These are phyloP conservation scores for Cicer bijugum DNA, from an alignment of 306 rosid genomes.

Conservation along the genomic window DNA sequence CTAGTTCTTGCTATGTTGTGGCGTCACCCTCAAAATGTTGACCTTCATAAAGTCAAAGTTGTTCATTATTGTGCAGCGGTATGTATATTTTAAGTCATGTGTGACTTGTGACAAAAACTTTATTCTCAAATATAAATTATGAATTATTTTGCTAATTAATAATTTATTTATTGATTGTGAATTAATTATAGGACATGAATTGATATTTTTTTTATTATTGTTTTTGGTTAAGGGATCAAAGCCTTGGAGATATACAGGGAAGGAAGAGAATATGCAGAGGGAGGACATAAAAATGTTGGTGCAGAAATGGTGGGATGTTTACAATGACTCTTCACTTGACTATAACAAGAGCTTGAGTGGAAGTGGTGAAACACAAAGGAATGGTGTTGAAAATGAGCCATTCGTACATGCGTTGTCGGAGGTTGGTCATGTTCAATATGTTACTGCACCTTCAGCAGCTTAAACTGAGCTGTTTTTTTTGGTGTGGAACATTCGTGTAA, in stretches of 20 bases:
- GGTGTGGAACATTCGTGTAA: neutral
- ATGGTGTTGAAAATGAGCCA: constrained; percentile 48
- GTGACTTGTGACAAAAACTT: too few relatives aligned
- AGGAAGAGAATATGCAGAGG: constrained; percentile 81
- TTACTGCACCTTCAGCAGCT: constrained; percentile 81
- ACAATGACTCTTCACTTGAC: constrained; percentile 63
- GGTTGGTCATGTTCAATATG: constrained; percentile 54
- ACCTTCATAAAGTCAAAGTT: constrained; percentile 60
- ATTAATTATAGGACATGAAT: neutral
- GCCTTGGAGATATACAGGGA: constrained; percentile 87
- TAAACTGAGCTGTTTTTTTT: constrained; percentile 33
- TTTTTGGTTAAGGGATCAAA: constrained; percentile 68
- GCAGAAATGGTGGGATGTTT: constrained; percentile 77
- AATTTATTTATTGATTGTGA: neutral
- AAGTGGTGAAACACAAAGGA: neutral
- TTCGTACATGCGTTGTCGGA: constrained; percentile 57
- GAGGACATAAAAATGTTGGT: constrained; percentile 78
- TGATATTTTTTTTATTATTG: neutral
- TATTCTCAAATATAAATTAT: too few relatives aligned
- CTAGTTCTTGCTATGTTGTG: constrained; percentile 79
- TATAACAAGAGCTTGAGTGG: constrained; percentile 40
- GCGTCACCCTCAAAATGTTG: constrained; percentile 79
- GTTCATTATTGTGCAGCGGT: constrained; percentile 85
- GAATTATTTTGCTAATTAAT: too few relatives aligned
- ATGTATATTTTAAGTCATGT: neutral